A percentile compares a stretch with the other conserved stretches of the same genome.
Conservation (phyloP, 1,139 yeast genomes). For the Candida sanyaensis region DNA sequence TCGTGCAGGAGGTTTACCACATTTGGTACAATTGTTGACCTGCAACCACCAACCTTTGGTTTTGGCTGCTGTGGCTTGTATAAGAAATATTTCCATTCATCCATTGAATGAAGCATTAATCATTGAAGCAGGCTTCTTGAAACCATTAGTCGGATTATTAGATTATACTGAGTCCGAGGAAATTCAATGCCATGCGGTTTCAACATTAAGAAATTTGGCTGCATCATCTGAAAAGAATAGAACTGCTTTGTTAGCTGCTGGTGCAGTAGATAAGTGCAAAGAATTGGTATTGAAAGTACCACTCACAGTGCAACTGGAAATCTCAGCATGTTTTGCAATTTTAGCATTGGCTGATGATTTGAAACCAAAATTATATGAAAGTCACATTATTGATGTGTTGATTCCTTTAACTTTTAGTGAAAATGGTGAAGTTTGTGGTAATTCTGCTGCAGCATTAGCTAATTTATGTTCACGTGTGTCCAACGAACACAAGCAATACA, state of each 20-base stretch:
- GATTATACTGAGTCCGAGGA: constrained; percentile 91
- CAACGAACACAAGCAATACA: constrained; percentile 71
- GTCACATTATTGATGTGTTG: constrained; percentile 84
- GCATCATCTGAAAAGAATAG: constrained; percentile 94
- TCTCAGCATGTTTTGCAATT: constrained; percentile 96
- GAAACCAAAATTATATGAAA: constrained; percentile 79
- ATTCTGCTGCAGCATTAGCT: constrained; percentile 97
- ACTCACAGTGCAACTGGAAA: constrained; percentile 89
- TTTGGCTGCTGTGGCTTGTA: constrained; percentile 96
- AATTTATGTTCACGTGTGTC: constrained; percentile 86
- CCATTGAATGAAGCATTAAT: constrained; percentile 94
- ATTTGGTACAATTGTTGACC: constrained; percentile 81
- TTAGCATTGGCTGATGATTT: constrained; percentile 95
- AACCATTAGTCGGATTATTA: constrained; percentile 82
- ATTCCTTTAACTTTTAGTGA: constrained; percentile 87
- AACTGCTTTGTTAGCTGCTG: constrained; percentile 88
- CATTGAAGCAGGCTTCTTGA: constrained; percentile 92
- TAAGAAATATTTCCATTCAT: constrained; percentile 93
- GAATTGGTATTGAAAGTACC: constrained; percentile 85
- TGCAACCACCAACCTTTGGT: constrained; percentile 91
- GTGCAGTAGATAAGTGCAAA: constrained; percentile 92
- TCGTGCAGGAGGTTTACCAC: constrained; percentile 92
- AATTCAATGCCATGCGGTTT: constrained; percentile 96
- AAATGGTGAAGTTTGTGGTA: constrained; percentile 96
- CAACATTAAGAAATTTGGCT: constrained; percentile 92